phyloP scores from a whole-genome alignment of 2,329 filamentous ascomycete species.

The Daldinia eschscholtzii region DNA sequence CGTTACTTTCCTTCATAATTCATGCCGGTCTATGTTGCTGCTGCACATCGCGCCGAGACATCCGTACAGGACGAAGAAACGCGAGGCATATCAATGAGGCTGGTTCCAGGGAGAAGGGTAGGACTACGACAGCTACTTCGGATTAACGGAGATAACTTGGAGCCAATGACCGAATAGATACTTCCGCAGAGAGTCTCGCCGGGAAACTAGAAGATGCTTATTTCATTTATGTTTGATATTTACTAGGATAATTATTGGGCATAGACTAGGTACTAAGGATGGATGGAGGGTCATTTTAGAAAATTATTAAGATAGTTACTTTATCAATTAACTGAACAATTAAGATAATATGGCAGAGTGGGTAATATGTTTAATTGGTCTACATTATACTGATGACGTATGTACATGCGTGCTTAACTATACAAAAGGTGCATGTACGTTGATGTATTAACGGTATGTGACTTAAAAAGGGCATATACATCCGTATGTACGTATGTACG shows the following conservation, averaged over 20 bases:
- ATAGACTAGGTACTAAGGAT: constrained; percentile 16
- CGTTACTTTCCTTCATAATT: constrained; percentile 77
- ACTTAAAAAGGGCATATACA: too few relatives aligned
- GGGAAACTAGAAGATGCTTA: background rate
- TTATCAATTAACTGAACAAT: background rate
- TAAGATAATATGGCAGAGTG: background rate
- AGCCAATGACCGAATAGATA: background rate
- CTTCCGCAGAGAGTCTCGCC: background rate
- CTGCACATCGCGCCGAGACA: constrained; percentile 69
- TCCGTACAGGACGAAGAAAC: constrained; percentile 57
- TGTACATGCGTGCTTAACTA: background rate
- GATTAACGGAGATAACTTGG: constrained; percentile 20
- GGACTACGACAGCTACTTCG: constrained; percentile 30
- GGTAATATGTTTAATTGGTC: background rate
- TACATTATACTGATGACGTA: background rate
- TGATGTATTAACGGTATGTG: too few relatives aligned
- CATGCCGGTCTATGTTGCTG: constrained; percentile 85
- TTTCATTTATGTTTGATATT: constrained; percentile 7
- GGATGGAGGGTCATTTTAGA: background rate
- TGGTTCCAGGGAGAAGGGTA: constrained; percentile 19
- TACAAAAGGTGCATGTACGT: background rate
- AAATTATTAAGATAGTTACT: background rate
- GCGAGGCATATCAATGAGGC: constrained; percentile 40
- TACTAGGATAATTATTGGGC: constrained; percentile 9
- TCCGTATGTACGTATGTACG: background rate